phyloP scores from a whole-genome alignment of 495 filamentous ascomycete genomes.

The Penicillium diatomitis region DNA sequence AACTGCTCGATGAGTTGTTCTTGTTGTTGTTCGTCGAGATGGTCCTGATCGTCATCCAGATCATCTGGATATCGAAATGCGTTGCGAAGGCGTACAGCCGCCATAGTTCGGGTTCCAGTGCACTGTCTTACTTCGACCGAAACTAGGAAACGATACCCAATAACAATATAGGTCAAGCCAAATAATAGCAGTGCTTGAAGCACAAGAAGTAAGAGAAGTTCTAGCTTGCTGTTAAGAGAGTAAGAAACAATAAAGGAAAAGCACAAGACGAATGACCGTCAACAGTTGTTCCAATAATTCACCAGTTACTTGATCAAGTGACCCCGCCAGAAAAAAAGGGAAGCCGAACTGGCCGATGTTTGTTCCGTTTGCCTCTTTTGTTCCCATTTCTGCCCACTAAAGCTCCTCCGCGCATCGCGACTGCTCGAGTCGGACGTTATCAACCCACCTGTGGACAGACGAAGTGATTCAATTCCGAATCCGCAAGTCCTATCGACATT shows the following conservation, averaged over 20 bases:
- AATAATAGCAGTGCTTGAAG: too few species aligned
- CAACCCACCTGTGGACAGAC: too few species aligned
- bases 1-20: slow-evolving; percentile 56
- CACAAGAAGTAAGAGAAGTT: too few species aligned
- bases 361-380: slow-evolving; percentile 25
- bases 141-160: too few species aligned
- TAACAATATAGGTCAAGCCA: too few species aligned
- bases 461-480: too few species aligned
- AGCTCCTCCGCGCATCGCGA: too few species aligned
- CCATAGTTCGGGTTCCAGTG: slow-evolving; percentile 19
- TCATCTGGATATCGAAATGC: slow-evolving; percentile 56
- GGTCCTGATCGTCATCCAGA: slow-evolving; percentile 38
- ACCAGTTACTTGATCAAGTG: not conserved
- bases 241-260: not conserved
- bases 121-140: too few species aligned
- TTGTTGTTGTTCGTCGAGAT: slow-evolving; percentile 67
- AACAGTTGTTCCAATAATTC: too few species aligned
- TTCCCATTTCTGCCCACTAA: not conserved
- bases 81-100: slow-evolving; percentile 46
- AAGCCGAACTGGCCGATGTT: slow-evolving; percentile 16
- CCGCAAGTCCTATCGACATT: too few species aligned
- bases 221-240: too few species aligned
- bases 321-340: not conserved
- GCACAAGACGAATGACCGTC: not conserved
- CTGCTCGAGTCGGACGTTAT: too few species aligned